Conservation (phyloP, 2,329 filamentous ascomycete species). For the Mycosphaerelloides madeirae region DNA sequence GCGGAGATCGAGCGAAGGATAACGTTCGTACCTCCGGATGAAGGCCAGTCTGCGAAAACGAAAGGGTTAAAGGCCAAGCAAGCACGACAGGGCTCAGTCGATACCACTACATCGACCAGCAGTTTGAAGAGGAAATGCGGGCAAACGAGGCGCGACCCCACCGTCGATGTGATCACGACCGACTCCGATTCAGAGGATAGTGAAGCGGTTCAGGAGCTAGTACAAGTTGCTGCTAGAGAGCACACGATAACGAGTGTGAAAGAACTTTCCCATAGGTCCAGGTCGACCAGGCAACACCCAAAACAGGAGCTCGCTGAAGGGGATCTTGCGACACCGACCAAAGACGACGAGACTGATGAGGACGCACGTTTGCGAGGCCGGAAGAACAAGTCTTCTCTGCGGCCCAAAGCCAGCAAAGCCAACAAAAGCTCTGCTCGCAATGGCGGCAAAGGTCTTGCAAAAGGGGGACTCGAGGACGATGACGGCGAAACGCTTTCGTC, state of each 20-base stretch:
- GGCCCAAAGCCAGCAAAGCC: slow-evolving; percentile 30
- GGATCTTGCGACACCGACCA: slow-evolving; percentile 13
- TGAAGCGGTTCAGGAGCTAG: background rate
- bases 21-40: background rate
- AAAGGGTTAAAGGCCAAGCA: background rate
- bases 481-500: slow-evolving; percentile 13
- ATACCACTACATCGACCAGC: slow-evolving; percentile 17
- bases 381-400: slow-evolving; percentile 31
- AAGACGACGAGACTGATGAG: slow-evolving; percentile 20
- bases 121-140: slow-evolving; percentile 24
- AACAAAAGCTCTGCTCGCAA: slow-evolving; percentile 22
- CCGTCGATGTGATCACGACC: slow-evolving; percentile 14
- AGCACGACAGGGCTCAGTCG: slow-evolving; percentile 11
- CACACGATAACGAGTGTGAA: no score
- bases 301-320: slow-evolving; percentile 10
- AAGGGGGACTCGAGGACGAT: slow-evolving; percentile 18
- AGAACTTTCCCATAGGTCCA: background rate
- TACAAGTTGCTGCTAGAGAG: no score
- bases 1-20: slow-evolving; percentile 10
- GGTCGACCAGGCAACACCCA: background rate
- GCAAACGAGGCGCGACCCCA: slow-evolving; percentile 4
- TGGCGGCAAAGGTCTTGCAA: slow-evolving; percentile 26
- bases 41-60: background rate
- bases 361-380: slow-evolving; percentile 18
- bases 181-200: background rate